These are phyloP conservation scores for Xylariaceae sp. DNA, from an alignment of 2,329 filamentous ascomycete genomes.

Conservation along the genomic window DNA sequence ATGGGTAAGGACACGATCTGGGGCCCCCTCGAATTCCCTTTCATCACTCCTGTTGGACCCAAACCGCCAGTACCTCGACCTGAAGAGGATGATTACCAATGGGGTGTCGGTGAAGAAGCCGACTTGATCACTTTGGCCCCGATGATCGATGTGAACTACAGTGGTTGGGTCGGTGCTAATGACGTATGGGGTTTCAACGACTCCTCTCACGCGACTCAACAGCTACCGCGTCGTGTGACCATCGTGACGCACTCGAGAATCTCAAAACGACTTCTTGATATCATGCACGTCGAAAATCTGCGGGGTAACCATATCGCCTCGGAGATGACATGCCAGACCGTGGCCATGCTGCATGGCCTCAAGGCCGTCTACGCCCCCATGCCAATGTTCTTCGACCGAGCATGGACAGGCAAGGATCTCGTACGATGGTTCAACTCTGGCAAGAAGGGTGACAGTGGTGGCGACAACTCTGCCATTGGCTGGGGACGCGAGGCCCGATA, in stretches of 20 bases:
- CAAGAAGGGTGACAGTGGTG: slow-evolving; percentile 48
- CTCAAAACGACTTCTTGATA: slow-evolving; percentile 64
- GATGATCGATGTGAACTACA: slow-evolving; percentile 70
- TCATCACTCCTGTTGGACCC: slow-evolving; percentile 57
- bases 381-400: slow-evolving; percentile 72
- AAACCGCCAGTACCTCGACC: slow-evolving; percentile 55
- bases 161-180: slow-evolving; percentile 66
- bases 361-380: slow-evolving; percentile 76
- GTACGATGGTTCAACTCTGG: slow-evolving; percentile 58
- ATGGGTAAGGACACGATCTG: slow-evolving; percentile 56
- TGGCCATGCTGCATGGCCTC: slow-evolving; percentile 69
- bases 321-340: slow-evolving; percentile 72
- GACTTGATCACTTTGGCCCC: slow-evolving; percentile 70
- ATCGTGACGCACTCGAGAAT: slow-evolving; percentile 72
- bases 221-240: slow-evolving; percentile 67
- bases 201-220: slow-evolving; percentile 42
- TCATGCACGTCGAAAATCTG: slow-evolving; percentile 73
- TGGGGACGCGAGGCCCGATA: slow-evolving; percentile 55
- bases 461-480: slow-evolving; percentile 52
- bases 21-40: slow-evolving; percentile 57
- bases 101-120: slow-evolving; percentile 71
- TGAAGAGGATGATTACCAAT: slow-evolving; percentile 62
- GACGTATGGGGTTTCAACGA: slow-evolving; percentile 64
- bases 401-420: slow-evolving; percentile 55
- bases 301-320: slow-evolving; percentile 70